Evolutionary conservation across 768 basidiomycete genomes (phyloP), one percentile per base, ranked within the genome.

Genomic region (Panaeolus papilionaceus): DNA sequence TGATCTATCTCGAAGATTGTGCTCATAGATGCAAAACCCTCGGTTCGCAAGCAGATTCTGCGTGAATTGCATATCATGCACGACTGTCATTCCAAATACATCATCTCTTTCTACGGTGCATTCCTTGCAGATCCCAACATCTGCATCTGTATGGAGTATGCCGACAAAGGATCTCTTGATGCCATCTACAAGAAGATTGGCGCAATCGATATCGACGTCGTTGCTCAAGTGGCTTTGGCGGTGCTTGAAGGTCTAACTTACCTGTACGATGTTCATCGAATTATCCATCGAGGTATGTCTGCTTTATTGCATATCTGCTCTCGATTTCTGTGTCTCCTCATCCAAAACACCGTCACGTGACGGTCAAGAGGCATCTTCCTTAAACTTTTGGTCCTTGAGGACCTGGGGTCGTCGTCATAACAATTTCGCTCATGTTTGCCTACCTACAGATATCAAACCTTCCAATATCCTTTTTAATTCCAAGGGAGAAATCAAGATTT

Each of bases 51-150:
- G 77, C 98, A 99, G 81, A 99, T 99, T 74, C 84, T 99, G 42
- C 91, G 98, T 63, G 98, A 99, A 77, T 83, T 99, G 71, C 97
- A 98, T 74, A 99, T 99, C 83, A 97, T 99, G 97, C 95, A 98
- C 78, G 93, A 98, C 79, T 99, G 97, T 80, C 85, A 92, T 71
- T 96, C 94, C 7, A 88, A 86, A 65, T 94, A 95, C 78, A 99
- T 99, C 77, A 93, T 99, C 73, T 96, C 94, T 0, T 99, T 98
- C 83, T 96, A 92, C 76, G 98, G 98, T 69, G 98, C 98, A 64
- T 99, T 95, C 81, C 84, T 99, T 38, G 90, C 93, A 2, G 98
- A 99, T 79, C 97, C 97, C 12, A 98, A 99, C 75, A 97, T 99
- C 75, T 98, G 98, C 79, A 97, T 98, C 64, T 99, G 96, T 81